Evolutionary conservation across 169 alveolate genomes (phyloP).

Genomic region (Eimeria sp.): DNA sequence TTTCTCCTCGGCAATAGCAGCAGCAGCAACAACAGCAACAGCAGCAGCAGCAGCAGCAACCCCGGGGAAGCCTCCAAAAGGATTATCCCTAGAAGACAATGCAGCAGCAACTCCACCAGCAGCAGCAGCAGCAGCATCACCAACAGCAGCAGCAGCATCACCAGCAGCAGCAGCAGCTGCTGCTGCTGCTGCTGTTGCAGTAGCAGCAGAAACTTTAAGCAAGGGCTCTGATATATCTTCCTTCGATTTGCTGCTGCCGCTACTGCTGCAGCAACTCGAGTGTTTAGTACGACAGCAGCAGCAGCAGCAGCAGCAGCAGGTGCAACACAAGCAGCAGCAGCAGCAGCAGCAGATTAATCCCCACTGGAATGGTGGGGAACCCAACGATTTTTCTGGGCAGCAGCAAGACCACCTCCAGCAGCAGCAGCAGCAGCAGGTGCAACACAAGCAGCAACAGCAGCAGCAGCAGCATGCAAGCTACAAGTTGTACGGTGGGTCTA

Average conservation of each 20-base stretch:
- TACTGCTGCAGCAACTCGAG: conserved; percentile 1
- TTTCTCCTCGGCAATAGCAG: no score
- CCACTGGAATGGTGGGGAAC: not conserved
- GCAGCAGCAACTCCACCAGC: not conserved
- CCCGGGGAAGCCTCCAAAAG: not conserved
- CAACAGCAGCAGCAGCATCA: not conserved
- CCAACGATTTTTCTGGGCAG: not conserved
- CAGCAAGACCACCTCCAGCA: conserved; percentile 7
- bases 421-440: not conserved
- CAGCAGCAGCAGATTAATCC: no score
- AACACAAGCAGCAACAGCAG: no score
- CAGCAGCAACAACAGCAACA: not conserved
- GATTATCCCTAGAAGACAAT: not conserved
- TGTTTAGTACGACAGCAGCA: not conserved
- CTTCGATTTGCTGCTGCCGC: not conserved
- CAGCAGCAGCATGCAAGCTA: no score
- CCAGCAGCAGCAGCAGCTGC: not conserved
- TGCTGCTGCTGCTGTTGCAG: conserved; percentile 13
- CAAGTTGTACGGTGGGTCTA: no score
- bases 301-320: no score
- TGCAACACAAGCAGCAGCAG: no score
- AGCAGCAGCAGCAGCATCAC: not conserved
- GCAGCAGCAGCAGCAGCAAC: not conserved
- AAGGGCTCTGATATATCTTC: not conserved
- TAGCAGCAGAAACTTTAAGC: not conserved